Evolutionary conservation across 345 rosid species (phyloP), one percentile per base, ranked within the genome.

Genomic region (Eucalyptus regnans): DNA sequence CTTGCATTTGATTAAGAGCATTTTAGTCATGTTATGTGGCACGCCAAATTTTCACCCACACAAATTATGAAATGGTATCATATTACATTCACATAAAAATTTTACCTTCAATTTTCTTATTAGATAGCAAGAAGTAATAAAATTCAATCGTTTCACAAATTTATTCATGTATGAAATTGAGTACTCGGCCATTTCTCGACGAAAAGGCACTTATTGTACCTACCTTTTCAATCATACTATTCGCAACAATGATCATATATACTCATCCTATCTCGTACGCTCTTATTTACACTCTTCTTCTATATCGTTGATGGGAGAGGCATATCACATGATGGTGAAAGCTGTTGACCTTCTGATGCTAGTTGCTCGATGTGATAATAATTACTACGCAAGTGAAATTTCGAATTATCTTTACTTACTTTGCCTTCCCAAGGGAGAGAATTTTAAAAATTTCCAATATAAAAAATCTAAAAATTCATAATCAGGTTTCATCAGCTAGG

Each of bases 161-260:
- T 64, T n/a, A 64, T n/a, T 15, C 41, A 7, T n/a, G 76, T 7
- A n/a, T n/a, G 76, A 64, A 64, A 64, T n/a, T 7, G 76, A 64
- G 17, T 64, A 14, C 10, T 64, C 10, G 2, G 14, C 10, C 20
- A 3, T 14, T 64, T 64, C 76, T 29, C 0, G 0, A 14, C 1
- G 9, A 2, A 64, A 64, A 3, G 3, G 17, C 37, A 64, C 37
- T 64, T 29, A n/a, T n/a, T 0, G 5, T 7, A n/a, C 41, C 37
- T 13, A 64, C 10, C 33, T n/a, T 64, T 27, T 27, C 15, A 5
- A 60, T 60, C n/a, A 62, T 62, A 62, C 33, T 6, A 12, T 27
- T 27, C 3, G 5, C 31, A 62, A 29, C 15, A 12, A 27, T 62
- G 33, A 62, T 16, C 12, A 29, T 12, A 29, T 62, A 29, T 29